These are phyloP conservation scores for Hypoxylon intermedium DNA, from an alignment of 495 filamentous ascomycete species.

Conservation along the genomic window DNA sequence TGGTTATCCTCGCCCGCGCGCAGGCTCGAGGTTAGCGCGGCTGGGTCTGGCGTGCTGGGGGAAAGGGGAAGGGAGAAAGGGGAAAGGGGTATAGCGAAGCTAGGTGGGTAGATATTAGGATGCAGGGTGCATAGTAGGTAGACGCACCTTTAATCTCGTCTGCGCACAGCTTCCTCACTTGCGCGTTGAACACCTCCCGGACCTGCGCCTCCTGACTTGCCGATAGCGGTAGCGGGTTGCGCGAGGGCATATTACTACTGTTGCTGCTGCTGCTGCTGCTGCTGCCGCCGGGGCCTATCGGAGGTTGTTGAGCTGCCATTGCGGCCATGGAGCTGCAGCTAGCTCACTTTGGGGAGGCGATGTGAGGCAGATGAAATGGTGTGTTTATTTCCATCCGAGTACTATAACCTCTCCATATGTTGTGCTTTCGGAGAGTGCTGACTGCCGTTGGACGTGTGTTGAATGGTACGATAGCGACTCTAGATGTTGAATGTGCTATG, in stretches of 20 bases:
- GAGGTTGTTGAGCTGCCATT: conserved; percentile 44
- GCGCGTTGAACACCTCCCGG: conserved; percentile 84
- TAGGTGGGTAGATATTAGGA: too few relatives aligned
- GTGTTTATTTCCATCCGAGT: neutral
- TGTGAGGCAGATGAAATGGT: neutral
- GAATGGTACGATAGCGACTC: neutral
- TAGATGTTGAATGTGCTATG: neutral
- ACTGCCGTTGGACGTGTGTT: neutral
- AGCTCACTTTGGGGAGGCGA: conserved; percentile 8
- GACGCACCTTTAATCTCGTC: conserved; percentile 85
- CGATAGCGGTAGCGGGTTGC: conserved; percentile 91
- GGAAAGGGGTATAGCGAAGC: too few relatives aligned
- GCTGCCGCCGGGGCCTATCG: conserved; percentile 29
- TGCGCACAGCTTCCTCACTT: conserved; percentile 78
- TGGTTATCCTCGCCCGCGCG: too few relatives aligned
- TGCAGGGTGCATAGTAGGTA: too few relatives aligned
- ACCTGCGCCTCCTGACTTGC: conserved; percentile 91
- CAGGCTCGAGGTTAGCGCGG: too few relatives aligned
- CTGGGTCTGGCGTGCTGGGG: too few relatives aligned
- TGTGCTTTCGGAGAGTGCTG: neutral
- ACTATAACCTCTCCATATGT: conserved; percentile 28
- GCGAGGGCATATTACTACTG: conserved; percentile 58
- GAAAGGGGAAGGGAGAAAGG: too few relatives aligned
- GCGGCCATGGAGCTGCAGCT: conserved; percentile 42
- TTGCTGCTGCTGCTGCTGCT: conserved; percentile 8